phyloP scores from a whole-genome alignment of 176 grass and related monocot species.

The Triticum urartu region DNA sequence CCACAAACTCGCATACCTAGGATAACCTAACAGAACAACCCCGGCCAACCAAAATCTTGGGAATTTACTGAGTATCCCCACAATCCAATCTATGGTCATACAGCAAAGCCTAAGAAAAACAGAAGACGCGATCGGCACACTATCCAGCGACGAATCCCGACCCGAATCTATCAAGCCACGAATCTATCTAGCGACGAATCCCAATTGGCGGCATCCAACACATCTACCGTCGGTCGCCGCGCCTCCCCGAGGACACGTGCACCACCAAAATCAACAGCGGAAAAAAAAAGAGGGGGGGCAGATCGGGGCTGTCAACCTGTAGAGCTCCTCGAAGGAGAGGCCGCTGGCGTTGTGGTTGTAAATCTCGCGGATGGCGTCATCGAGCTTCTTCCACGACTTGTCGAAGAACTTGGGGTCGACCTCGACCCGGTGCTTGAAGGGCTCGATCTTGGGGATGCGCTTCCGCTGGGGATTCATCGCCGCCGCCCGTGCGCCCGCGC shows the following conservation, averaged over 20 bases:
- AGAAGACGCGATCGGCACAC: neutral
- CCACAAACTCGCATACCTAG: neutral
- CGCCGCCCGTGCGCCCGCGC: neutral
- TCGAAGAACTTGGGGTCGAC: conserved; percentile 91
- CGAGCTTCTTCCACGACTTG: conserved; percentile 76
- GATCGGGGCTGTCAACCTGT: conserved; percentile 43
- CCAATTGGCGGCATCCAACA: neutral
- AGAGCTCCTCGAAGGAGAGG: conserved; percentile 93
- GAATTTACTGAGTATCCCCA: neutral
- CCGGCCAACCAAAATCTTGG: neutral
- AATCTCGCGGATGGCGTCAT: conserved; percentile 91
- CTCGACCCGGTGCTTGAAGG: conserved; percentile 81
- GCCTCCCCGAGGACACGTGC: neutral
- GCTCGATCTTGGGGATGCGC: conserved; percentile 61
- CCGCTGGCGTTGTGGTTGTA: conserved; percentile 97
- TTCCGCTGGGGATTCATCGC: conserved; percentile 52
- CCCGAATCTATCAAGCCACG: neutral
- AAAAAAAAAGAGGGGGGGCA: neutral
- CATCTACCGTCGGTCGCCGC: neutral
- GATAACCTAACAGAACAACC: neutral
- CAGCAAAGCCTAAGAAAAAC: neutral
- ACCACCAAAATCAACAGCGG: neutral
- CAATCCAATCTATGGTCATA: neutral
- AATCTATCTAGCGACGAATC: neutral
- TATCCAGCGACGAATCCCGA: too few relatives aligned